Evolutionary conservation across 1,284 basidiomycete genomes (phyloP).

Genomic region (Tilletia caries): DNA sequence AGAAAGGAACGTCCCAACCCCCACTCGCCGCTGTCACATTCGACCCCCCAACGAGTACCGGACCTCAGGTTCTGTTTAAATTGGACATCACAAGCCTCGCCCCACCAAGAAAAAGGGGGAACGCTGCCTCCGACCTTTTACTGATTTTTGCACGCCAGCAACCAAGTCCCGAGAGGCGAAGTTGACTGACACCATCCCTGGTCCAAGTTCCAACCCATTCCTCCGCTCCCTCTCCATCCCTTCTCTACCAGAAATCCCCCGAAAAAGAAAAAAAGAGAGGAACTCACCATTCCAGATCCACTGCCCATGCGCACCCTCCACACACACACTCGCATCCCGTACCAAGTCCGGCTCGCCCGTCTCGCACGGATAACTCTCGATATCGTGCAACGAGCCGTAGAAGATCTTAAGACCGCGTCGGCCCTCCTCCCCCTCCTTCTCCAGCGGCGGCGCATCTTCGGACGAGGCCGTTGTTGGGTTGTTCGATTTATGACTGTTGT

Average conservation of each 20-base stretch:
- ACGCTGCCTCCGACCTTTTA: conserved; percentile 48
- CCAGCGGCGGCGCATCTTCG: not conserved
- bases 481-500: not conserved
- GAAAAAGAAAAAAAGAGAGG: not conserved
- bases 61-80: not conserved
- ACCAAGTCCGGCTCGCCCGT: conserved; percentile 75
- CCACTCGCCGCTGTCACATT: too few relatives aligned
- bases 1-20: too few relatives aligned
- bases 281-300: conserved; percentile 61
- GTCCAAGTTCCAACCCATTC: not conserved
- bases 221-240: not conserved
- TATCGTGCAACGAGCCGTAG: conserved; percentile 86
- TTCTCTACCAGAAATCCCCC: not conserved
- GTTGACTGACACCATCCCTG: too few relatives aligned
- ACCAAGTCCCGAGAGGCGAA: too few relatives aligned
- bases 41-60: too few relatives aligned
- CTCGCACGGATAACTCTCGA: conserved; percentile 85
- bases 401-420: conserved; percentile 64
- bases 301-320: conserved; percentile 80
- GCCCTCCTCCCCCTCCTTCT: too few relatives aligned
- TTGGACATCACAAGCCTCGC: not conserved
- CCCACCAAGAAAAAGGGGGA: too few relatives aligned
- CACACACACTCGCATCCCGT: conserved; percentile 73
- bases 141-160: conserved; percentile 18
- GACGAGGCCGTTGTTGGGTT: not conserved